Conservation (phyloP, 768 basidiomycete species). For the Macrocybe gigantea region DNA sequence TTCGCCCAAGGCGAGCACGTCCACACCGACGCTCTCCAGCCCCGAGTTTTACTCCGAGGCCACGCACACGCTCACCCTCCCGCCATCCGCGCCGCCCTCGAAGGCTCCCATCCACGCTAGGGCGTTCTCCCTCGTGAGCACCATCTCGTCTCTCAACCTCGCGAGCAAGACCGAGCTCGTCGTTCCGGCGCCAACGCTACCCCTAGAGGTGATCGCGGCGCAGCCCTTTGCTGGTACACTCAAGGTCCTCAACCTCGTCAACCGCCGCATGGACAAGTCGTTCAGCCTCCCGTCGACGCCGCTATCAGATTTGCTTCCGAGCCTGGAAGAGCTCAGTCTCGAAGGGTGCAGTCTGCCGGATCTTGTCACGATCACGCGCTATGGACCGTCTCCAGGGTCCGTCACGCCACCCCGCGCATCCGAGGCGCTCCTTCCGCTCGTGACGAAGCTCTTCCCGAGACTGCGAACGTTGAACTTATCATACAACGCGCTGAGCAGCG, state of each 20-base stretch:
- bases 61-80: constrained; percentile 59
- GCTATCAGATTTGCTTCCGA: constrained; percentile 44
- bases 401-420: constrained; percentile 36
- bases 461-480: constrained; percentile 66
- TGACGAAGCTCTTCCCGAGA: constrained; percentile 66
- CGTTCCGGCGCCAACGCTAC: constrained; percentile 63
- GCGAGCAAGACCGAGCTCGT: constrained; percentile 35
- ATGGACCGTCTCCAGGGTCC: constrained; percentile 23
- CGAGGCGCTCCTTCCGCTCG: constrained; percentile 51
- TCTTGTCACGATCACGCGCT: constrained; percentile 40
- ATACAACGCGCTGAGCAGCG: constrained; percentile 62
- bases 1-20: constrained; percentile 17
- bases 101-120: constrained; percentile 48
- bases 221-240: constrained; percentile 60
- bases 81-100: constrained; percentile 50
- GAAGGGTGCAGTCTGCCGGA: constrained; percentile 71
- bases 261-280: constrained; percentile 61
- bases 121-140: constrained; percentile 51
- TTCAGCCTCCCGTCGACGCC: constrained; percentile 44
- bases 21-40: constrained; percentile 36
- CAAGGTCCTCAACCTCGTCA: constrained; percentile 51
- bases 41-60: constrained; percentile 55
- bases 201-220: constrained; percentile 51
- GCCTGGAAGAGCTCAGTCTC: constrained; percentile 66
- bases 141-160: constrained; percentile 15